Base-by-base conservation (phyloP, 208 protist species). In the Wallacemonas rigidus region DNA sequence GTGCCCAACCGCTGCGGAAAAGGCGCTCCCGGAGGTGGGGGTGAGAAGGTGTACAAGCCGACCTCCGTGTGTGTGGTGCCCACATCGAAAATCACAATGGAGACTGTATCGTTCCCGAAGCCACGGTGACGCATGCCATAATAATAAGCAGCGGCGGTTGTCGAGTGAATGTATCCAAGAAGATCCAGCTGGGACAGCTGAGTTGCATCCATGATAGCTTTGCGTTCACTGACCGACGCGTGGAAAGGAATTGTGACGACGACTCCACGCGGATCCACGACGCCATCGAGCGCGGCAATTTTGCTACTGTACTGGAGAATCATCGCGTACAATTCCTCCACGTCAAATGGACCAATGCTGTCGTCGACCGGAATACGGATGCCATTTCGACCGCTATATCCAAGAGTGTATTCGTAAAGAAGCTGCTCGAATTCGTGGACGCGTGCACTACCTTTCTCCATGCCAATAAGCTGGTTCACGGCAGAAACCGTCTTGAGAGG, bases 171-270 rank as follows among this genome's bases (percentile, higher is more conserved):
- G 47, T 98, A 84, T 17, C 94, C 92, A 1, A 98, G 73, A 41
- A 98, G 82, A 55, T 90, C 89, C 17, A 98, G 35, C 26, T 83
- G 80, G 5, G 90, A 87, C 11, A 98, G 71, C 2, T 86, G 67
- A 5, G 96, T 94, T 1, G 95, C 92, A 44, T 98, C 91, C n/a
- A 98, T 56, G 68, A 99, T 77, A 1, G 92, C 79, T 65, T 94
- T 86, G 45, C 95, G 76, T 72, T 97, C 85, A 35, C 70, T 67
- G 3, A 86, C 67, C 1, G 89, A 92, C n/a, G 90, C 91, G 75
- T 89, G 88, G 69, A 88, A 93, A 17, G 97, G 97, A 58, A 97
- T 85, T 17, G 96, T 98, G 44, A 98, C 79, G 1, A 98, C 95
- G 35, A 92, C 72, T 50, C 87, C 83, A 38, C 82, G 77, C 3